These are phyloP conservation scores for Podospora australis DNA, from an alignment of 495 filamentous ascomycete genomes.

Conservation along the genomic window DNA sequence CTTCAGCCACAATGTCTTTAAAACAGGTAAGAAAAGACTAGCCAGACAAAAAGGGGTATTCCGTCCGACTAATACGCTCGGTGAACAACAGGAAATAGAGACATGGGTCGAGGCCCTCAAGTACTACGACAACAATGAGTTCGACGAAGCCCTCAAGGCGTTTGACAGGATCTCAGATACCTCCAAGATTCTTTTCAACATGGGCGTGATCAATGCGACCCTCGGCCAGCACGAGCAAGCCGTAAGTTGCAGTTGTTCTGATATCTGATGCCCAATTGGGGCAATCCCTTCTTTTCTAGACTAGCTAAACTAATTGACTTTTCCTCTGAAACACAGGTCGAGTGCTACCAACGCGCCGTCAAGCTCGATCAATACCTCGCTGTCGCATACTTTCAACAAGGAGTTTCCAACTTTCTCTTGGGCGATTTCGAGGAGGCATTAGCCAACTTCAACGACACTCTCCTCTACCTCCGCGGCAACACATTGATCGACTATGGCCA, in stretches of 20 bases:
- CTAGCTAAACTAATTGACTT: slow-evolving; percentile 5
- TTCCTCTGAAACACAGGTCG: slow-evolving; percentile 52
- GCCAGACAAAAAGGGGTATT: neutral
- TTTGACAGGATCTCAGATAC: slow-evolving; percentile 90
- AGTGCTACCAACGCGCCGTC: slow-evolving; percentile 89
- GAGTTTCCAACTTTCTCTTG: slow-evolving; percentile 95
- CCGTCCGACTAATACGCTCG: neutral
- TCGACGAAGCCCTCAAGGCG: slow-evolving; percentile 72
- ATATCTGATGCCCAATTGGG: neutral
- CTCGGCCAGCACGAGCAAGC: slow-evolving; percentile 94
- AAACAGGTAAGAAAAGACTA: slow-evolving; percentile 55
- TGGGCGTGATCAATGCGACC: slow-evolving; percentile 95
- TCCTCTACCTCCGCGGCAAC: slow-evolving; percentile 92
- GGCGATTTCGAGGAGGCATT: slow-evolving; percentile 97
- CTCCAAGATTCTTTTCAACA: slow-evolving; percentile 98
- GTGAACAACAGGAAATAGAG: slow-evolving; percentile 71
- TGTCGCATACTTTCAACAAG: slow-evolving; percentile 97
- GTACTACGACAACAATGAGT: slow-evolving; percentile 94
- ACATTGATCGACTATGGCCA: slow-evolving; percentile 98
- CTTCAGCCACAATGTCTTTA: slow-evolving; percentile 54
- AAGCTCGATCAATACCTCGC: slow-evolving; percentile 89
- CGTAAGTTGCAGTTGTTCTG: no score
- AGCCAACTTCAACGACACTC: slow-evolving; percentile 97
- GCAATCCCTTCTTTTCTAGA: neutral
- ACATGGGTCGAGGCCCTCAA: slow-evolving; percentile 91